Percentiles rank a stretch among this genome's conserved stretches.
These are phyloP conservation scores for Vanderwaltozyma tropicalis DNA, from an alignment of 805 yeast species.

Conservation along the genomic window DNA sequence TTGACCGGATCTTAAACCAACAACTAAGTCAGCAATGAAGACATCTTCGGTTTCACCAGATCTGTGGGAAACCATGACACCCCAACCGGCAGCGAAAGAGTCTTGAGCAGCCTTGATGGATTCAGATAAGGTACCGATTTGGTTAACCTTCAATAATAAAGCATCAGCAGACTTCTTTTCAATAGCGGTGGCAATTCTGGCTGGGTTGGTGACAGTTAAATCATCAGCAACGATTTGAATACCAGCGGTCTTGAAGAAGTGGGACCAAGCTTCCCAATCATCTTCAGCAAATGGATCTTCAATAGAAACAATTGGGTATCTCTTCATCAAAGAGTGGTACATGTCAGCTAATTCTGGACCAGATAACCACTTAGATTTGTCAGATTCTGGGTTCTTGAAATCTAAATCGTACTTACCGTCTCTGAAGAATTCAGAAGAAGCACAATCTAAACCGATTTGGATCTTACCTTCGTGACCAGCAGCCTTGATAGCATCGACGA, in stretches of 20 bases:
- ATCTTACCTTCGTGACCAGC: constrained; percentile 96
- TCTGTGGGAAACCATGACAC: constrained; percentile 99
- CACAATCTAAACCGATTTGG: constrained; percentile 89
- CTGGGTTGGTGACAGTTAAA: constrained; percentile 96
- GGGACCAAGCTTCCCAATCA: constrained; percentile 98
- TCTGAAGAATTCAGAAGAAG: constrained; percentile 95
- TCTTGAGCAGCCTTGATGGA: constrained; percentile 94
- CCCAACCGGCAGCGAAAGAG: constrained; percentile 95
- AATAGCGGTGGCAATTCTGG: constrained; percentile 88
- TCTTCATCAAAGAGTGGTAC: constrained; percentile 68
- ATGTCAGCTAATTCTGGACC: constrained; percentile 79
- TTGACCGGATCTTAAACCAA: constrained; percentile 97
- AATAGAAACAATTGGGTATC: constrained; percentile 95
- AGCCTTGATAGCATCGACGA: constrained; percentile 74
- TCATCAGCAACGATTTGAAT: constrained; percentile 96
- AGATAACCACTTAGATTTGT: constrained; percentile 80
- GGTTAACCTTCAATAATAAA: constrained; percentile 94
- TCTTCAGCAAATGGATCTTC: constrained; percentile 99
- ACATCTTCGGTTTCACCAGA: constrained; percentile 99
- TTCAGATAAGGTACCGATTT: constrained; percentile 94
- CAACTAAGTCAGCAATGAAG: constrained; percentile 93
- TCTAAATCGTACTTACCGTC: constrained; percentile 96
- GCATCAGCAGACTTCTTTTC: constrained; percentile 94
- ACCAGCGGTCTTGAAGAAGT: constrained; percentile 65
- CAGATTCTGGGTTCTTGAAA: constrained; percentile 95